A percentile compares a stretch with the other conserved stretches of the same genome.
phyloP scores from a whole-genome alignment of 108 stramenopile species.

The Cyclostephanos invisitatus region DNA sequence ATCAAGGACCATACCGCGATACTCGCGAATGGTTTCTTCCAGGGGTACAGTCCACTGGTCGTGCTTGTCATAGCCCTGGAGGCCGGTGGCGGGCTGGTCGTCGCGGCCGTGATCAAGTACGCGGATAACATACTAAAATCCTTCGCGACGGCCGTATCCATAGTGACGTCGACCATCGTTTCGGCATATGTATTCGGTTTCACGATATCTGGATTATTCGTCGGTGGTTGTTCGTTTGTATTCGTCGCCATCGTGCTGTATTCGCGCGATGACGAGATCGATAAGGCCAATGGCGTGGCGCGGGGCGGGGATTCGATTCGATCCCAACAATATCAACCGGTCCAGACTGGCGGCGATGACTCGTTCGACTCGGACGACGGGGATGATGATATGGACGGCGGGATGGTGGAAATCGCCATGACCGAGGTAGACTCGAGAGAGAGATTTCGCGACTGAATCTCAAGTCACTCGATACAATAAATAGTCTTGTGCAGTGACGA shows the following conservation, averaged over 20 bases:
- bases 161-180: constrained; percentile 40
- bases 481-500: no score
- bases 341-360: no score
- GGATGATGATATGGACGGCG: no score
- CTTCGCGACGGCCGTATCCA: constrained; percentile 71
- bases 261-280: constrained; percentile 21
- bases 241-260: constrained; percentile 41
- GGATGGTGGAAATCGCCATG: no score
- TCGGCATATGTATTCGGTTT: constrained; percentile 59
- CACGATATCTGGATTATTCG: constrained; percentile 36
- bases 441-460: no score
- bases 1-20: constrained; percentile 73
- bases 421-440: no score
- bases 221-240: constrained; percentile 31
- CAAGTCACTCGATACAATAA: no score
- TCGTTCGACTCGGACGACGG: no score
- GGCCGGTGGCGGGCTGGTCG: constrained; percentile 79
- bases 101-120: constrained; percentile 83
- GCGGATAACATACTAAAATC: constrained; percentile 85
- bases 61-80: constrained; percentile 86
- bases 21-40: constrained; percentile 79
- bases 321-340: no score
- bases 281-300: no score
- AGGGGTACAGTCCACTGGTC: constrained; percentile 85
- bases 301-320: no score